Conservation (phyloP, 2,329 filamentous ascomycete species). For the Aphanoascus verrucosus region DNA sequence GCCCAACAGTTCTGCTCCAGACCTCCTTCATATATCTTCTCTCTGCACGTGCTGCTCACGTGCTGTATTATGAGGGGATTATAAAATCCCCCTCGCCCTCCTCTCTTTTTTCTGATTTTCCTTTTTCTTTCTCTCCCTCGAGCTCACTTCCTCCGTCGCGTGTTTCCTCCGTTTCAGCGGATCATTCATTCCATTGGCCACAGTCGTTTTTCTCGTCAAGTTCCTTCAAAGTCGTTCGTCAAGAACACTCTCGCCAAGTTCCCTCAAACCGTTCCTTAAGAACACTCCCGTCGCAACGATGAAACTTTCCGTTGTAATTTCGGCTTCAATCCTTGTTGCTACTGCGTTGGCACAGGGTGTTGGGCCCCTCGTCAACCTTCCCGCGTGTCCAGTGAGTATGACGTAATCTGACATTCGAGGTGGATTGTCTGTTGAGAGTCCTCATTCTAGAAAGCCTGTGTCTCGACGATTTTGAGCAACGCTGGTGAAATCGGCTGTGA, state of each 20-base stretch:
- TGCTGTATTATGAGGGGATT: not conserved
- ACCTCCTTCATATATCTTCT: not conserved
- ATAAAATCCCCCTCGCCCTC: not conserved
- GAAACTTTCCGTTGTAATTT: conserved; percentile 1
- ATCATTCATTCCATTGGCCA: not conserved
- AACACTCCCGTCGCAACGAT: not conserved
- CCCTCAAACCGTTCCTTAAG: not conserved
- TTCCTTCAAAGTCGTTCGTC: not conserved
- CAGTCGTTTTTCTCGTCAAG: not conserved
- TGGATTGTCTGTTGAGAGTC: no score
- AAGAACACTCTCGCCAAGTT: not conserved
- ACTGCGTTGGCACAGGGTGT: conserved; percentile 7
- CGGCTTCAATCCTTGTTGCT: not conserved
- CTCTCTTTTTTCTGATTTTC: not conserved
- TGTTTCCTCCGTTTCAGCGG: no score
- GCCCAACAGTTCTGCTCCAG: not conserved
- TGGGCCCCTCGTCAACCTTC: conserved; percentile 6
- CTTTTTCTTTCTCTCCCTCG: not conserved
- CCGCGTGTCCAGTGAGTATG: conserved; percentile 4
- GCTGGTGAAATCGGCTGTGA: conserved; percentile 9
- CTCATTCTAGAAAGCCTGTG: conserved; percentile 12
- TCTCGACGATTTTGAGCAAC: conserved; percentile 8
- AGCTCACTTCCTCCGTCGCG: not conserved
- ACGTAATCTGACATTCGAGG: not conserved
- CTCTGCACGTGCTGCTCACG: not conserved